Evolutionary conservation across 202 grass and related monocot species (phyloP), one percentile per base, ranked within the genome.

Genomic region (Dendrocalamus latiflorus): DNA sequence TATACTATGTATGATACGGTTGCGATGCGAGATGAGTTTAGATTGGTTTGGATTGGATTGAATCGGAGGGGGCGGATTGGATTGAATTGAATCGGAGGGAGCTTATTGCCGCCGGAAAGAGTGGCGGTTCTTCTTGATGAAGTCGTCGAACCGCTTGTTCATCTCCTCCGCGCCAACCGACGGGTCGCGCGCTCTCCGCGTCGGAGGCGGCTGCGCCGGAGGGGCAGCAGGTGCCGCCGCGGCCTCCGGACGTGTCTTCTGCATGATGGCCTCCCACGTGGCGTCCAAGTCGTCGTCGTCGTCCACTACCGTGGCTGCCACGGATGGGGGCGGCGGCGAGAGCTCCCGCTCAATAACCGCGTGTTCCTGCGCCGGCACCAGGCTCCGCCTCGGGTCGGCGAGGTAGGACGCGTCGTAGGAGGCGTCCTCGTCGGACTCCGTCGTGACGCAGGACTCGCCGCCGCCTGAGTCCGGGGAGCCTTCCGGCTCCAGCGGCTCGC

Each of bases 81-180:
- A 30, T 30, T 30, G 30, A 30, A 30, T 30, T 78, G 17, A 13
- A 53, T 21, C 30, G 65, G 36, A 41, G 33, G 16, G 7, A 58
- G 71, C 20, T 79, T 90, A 86, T 10, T 80, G 79, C 34, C 79
- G 68, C 0, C 83, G 74, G 81, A 90, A 90, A 22, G 89, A 90
- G 75, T 93, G 75, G 60, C 81, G 91, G 76, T 74, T 98, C 89
- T 93, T 98, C 89, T 88, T 93, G 86, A 98, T 98, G 74, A 98
- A 98, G 48, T 98, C 95, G n/a, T 98, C 95, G 7, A 95, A 90
- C 30, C 87, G 93, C 41, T 62, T 85, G 83, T 82, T 95, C 85
- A 95, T 85, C 83, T 98, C 95, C 78, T 88, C 93, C 21, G 82
- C 82, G 22, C 80, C 87, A 0, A 81, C 87, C 4, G 87, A 86